phyloP scores from a whole-genome alignment of 1,284 basidiomycete genomes.

The Neolentinus lepideus region DNA sequence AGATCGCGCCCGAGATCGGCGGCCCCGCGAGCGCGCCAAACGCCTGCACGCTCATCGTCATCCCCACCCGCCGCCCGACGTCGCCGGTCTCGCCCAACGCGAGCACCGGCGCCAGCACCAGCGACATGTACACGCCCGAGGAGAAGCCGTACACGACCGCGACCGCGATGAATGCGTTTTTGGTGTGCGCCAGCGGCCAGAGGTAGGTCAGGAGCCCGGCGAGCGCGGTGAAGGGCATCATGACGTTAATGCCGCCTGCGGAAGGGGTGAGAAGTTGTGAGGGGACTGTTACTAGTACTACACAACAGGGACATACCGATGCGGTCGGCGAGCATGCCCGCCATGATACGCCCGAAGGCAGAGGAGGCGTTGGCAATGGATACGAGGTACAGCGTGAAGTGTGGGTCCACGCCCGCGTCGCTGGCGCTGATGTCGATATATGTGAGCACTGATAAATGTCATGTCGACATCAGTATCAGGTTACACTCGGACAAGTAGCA shows the following conservation, averaged over 20 bases:
- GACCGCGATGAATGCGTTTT: conserved; percentile 34
- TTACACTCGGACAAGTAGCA: neutral
- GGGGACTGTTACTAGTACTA: neutral
- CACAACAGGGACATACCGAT: conserved; percentile 19
- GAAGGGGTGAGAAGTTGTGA: neutral
- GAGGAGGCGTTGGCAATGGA: conserved; percentile 39
- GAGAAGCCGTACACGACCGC: conserved; percentile 47
- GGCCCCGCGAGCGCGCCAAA: conserved; percentile 44
- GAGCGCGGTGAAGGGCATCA: conserved; percentile 42
- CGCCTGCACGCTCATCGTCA: conserved; percentile 44
- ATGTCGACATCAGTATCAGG: neutral
- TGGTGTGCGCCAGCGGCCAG: conserved; percentile 46
- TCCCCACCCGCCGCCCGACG: conserved; percentile 51
- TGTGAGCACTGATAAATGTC: conserved; percentile 30
- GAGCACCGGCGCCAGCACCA: conserved; percentile 48
- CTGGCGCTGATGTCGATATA: conserved; percentile 38
- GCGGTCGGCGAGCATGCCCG: conserved; percentile 32
- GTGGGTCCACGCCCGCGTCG: conserved; percentile 25
- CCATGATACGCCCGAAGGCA: conserved; percentile 30
- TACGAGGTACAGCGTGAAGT: conserved; percentile 37
- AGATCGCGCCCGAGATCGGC: conserved; percentile 54
- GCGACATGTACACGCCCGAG: conserved; percentile 49
- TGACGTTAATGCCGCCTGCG: conserved; percentile 45
- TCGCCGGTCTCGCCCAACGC: conserved; percentile 52
- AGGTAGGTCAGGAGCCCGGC: conserved; percentile 46